Evolutionary conservation across 1,139 yeast species (phyloP).

Genomic region (Blastobotrys apis): DNA sequence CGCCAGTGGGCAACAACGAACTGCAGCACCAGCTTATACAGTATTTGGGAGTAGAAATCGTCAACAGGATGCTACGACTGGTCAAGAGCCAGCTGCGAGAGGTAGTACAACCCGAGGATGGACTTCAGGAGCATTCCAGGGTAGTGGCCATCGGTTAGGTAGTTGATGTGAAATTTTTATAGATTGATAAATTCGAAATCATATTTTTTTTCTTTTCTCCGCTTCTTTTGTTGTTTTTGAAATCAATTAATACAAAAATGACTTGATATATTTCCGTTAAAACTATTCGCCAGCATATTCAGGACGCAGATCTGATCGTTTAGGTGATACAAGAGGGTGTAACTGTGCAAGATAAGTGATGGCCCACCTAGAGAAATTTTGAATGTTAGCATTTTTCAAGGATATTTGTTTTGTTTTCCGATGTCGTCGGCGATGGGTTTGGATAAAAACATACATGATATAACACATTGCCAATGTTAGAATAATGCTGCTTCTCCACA

Average conservation of each 20-base stretch:
- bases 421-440: background rate
- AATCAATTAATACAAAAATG: background rate
- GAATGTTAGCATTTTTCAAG: conserved; percentile 3
- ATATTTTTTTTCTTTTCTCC: too few relatives aligned
- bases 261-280: too few relatives aligned
- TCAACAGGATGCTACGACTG: too few relatives aligned
- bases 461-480: conserved; percentile 82
- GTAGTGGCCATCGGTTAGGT: conserved; percentile 20
- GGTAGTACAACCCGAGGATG: too few relatives aligned
- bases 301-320: conserved; percentile 66
- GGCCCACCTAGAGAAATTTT: conserved; percentile 50
- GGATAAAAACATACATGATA: conserved; percentile 51
- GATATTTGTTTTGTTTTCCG: background rate
- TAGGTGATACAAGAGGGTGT: conserved; percentile 72
- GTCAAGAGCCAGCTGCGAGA: too few relatives aligned
- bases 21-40: too few relatives aligned
- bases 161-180: too few relatives aligned
- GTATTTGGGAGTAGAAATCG: background rate
- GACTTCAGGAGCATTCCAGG: conserved; percentile 23
- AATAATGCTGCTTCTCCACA: conserved; percentile 87
- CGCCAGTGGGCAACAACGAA: too few relatives aligned
- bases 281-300: conserved; percentile 52
- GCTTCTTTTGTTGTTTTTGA: too few relatives aligned
- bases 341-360: conserved; percentile 75
- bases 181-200: too few relatives aligned